These are phyloP conservation scores for Acidiella bohemica DNA, from an alignment of 495 filamentous ascomycete genomes.

Conservation along the genomic window DNA sequence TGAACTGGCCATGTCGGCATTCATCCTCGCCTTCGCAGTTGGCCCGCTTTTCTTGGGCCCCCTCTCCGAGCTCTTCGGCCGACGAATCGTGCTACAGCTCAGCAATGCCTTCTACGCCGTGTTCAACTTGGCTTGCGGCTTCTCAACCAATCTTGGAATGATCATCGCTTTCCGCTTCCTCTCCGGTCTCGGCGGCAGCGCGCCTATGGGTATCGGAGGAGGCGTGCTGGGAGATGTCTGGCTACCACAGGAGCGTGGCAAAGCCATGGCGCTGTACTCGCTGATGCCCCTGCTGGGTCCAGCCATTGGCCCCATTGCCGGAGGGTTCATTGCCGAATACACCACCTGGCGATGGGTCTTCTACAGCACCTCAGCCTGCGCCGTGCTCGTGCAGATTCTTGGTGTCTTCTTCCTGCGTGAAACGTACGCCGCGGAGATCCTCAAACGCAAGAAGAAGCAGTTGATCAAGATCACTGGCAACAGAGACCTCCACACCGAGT, in stretches of 20 bases:
- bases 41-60: constrained; percentile 35
- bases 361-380: constrained; percentile 41
- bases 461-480: constrained; percentile 56
- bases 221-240: constrained; percentile 30
- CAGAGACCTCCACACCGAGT: constrained; percentile 46
- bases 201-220: constrained; percentile 31
- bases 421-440: constrained; percentile 53
- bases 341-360: constrained; percentile 37
- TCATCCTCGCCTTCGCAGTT: constrained; percentile 61
- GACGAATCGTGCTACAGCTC: constrained; percentile 28
- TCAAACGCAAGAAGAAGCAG: constrained; percentile 40
- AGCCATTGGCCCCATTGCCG: constrained; percentile 30
- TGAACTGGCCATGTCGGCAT: constrained; percentile 55
- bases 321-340: constrained; percentile 48
- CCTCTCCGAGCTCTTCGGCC: constrained; percentile 30
- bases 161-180: constrained; percentile 32
- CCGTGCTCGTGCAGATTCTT: constrained; percentile 45
- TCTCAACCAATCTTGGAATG: constrained; percentile 26
- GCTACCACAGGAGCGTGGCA: constrained; percentile 29
- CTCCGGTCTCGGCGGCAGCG: constrained; percentile 30
- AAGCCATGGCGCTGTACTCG: constrained; percentile 29
- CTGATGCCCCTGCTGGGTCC: constrained; percentile 31
- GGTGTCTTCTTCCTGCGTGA: constrained; percentile 58
- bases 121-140: constrained; percentile 31
- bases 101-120: constrained; percentile 29